Evolutionary conservation across 495 filamentous ascomycete species (phyloP), one percentile per base, ranked within the genome.

Genomic region (Annulohypoxylon moriforme): DNA sequence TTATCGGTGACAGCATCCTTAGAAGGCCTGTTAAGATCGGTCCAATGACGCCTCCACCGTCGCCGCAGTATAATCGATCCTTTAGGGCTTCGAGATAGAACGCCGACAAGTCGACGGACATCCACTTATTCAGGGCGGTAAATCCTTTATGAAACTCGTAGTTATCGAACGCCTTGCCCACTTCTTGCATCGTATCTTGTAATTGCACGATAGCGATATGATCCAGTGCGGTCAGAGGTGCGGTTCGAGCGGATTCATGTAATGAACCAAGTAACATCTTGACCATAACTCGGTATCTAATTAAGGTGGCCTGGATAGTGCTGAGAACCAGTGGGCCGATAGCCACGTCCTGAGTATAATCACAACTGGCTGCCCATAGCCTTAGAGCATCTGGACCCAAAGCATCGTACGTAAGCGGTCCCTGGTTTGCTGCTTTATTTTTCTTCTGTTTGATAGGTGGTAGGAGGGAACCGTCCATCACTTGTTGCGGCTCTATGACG

Each of bases 51-150:
- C 87, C 89, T 58, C 85, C 83, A 44, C 87, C 86, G 62, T 87
- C 86, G 22, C 90, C 90, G 29, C 93, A 93, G 82, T 98, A 98
- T 3, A 97, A 80, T 27, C 92, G 84, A 76, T 99, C 96, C 79
- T 98, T 99, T 75, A 94, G 82, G 0, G 91, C 87, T 77, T 98
- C 96, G 57, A 98, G 88, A 81, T 98, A 98, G 76, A 98, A 97
- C 0, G 95, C 88, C 0, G 94, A 98, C 24, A 99, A 87, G 68
- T 97, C 91, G 18, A 84, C 87, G 64, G 88, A 89, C 67, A 96
- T 81, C 89, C 94, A 98, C 65, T 83, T 85, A 78, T 94, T 94
- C 69, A 98, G 82, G 5, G 84, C 80, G 59, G 83, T 87, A 8
- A 92, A 83, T 8, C 86, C 94, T 81, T 90, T 95, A 84, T 91